Conservation (phyloP, 495 filamentous ascomycete species). For the Neurospora discreta region DNA sequence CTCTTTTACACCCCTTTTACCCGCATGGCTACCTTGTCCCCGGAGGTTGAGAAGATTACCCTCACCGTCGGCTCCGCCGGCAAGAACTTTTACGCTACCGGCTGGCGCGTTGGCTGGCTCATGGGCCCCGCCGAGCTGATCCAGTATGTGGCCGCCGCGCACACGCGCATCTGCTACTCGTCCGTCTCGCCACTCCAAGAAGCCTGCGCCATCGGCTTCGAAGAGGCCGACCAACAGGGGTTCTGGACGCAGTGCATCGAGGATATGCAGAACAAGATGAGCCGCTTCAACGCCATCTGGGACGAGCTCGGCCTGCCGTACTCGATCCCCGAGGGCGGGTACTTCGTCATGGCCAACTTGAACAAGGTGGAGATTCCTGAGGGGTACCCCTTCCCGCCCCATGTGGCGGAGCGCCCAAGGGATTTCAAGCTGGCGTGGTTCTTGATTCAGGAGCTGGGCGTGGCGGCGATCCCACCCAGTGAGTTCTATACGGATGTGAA, state of each 20-base stretch:
- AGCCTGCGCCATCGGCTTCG: constrained; percentile 91
- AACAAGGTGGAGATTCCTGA: constrained; percentile 68
- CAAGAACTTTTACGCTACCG: constrained; percentile 96
- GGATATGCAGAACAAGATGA: constrained; percentile 88
- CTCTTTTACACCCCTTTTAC: constrained; percentile 94
- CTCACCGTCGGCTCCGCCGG: constrained; percentile 90
- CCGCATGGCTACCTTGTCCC: constrained; percentile 76
- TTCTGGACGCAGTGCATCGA: constrained; percentile 82
- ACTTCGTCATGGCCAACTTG: constrained; percentile 92
- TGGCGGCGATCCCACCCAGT: constrained; percentile 90
- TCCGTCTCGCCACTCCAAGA: constrained; percentile 91
- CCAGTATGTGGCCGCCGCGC: constrained; percentile 82
- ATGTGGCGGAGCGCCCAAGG: constrained; percentile 72
- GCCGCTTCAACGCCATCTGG: constrained; percentile 76
- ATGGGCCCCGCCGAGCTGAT: constrained; percentile 83
- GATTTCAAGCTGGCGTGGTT: constrained; percentile 97
- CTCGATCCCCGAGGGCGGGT: constrained; percentile 88
- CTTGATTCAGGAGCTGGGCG: constrained; percentile 87
- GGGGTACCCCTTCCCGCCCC: constrained; percentile 76
- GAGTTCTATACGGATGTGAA: constrained; percentile 90
- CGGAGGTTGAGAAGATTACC: constrained; percentile 75
- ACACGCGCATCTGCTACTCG: constrained; percentile 93
- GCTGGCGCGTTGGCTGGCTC: constrained; percentile 91
- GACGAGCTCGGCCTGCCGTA: constrained; percentile 83
- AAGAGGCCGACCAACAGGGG: constrained; percentile 67